Percentiles rank a stretch among this genome's conserved stretches.
Evolutionary conservation across 2,329 filamentous ascomycete species (phyloP).

Genomic region (Colletotrichum zoysiae): DNA sequence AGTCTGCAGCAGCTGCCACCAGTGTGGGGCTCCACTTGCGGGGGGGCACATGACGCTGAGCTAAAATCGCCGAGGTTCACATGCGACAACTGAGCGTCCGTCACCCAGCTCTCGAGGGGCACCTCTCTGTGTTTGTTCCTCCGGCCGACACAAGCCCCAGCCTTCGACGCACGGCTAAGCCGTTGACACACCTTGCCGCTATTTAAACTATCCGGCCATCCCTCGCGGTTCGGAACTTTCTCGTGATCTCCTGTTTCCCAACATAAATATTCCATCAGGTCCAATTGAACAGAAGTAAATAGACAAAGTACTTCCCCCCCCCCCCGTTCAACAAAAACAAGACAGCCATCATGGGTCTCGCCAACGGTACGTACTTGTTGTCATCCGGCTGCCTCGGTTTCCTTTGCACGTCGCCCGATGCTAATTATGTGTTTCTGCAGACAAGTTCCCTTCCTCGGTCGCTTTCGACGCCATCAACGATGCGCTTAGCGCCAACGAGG

Average conservation of each 20-base stretch:
- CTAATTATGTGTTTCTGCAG: slow-evolving; percentile 55
- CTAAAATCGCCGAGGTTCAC: slow-evolving; percentile 43
- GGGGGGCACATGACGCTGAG: slow-evolving; percentile 37
- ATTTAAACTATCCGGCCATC: slow-evolving; percentile 37
- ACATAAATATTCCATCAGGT: neutral
- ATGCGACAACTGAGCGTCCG: slow-evolving; percentile 42
- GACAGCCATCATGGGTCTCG: slow-evolving; percentile 73
- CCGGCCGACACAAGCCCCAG: slow-evolving; percentile 27
- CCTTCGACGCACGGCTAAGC: slow-evolving; percentile 35
- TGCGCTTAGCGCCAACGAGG: slow-evolving; percentile 75
- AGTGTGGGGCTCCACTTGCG: neutral
- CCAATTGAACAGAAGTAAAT: neutral
- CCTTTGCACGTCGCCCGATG: neutral
- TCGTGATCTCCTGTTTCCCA: slow-evolving; percentile 13
- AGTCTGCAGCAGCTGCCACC: neutral
- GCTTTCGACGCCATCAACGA: slow-evolving; percentile 91
- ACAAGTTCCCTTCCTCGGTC: slow-evolving; percentile 87
- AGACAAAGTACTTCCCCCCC: neutral
- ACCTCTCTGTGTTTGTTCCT: slow-evolving; percentile 20
- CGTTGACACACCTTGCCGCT: slow-evolving; percentile 29
- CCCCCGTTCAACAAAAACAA: neutral
- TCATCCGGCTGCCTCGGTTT: neutral
- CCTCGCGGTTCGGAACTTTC: slow-evolving; percentile 22
- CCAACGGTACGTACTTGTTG: slow-evolving; percentile 68
- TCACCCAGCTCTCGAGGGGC: slow-evolving; percentile 20